phyloP scores from a whole-genome alignment of 768 basidiomycete genomes.

The Suillus lakei region DNA sequence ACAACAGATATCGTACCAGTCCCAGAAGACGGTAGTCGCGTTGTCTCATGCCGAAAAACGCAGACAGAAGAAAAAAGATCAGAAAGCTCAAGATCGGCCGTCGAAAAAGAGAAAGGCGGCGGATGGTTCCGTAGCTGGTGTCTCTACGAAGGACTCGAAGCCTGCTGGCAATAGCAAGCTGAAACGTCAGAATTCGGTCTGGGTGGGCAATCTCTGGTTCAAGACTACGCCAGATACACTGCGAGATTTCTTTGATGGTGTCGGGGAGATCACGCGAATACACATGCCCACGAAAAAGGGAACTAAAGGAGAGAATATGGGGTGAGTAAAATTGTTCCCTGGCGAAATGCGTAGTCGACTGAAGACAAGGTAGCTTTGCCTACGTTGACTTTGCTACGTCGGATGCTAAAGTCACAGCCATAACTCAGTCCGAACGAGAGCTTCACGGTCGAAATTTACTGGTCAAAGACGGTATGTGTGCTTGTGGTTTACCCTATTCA shows the following conservation, averaged over 20 bases:
- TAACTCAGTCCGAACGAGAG: slow-evolving; percentile 79
- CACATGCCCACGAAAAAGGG: slow-evolving; percentile 85
- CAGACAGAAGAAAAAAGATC: slow-evolving; percentile 55
- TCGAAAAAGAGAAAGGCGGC: slow-evolving; percentile 54
- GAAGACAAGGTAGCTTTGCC: slow-evolving; percentile 70
- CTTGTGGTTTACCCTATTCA: slow-evolving; percentile 8
- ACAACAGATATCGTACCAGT: slow-evolving; percentile 15
- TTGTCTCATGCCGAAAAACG: slow-evolving; percentile 80
- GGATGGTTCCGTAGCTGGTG: slow-evolving; percentile 16
- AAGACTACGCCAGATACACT: slow-evolving; percentile 83
- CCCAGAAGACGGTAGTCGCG: slow-evolving; percentile 46
- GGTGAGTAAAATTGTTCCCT: slow-evolving; percentile 52
- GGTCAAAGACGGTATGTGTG: slow-evolving; percentile 84
- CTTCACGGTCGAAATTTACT: slow-evolving; percentile 86
- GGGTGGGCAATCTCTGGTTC: slow-evolving; percentile 95
- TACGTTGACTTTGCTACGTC: slow-evolving; percentile 91
- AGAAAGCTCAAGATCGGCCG: slow-evolving; percentile 27
- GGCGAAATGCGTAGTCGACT: neutral
- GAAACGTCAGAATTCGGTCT: slow-evolving; percentile 85
- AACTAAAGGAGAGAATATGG: slow-evolving; percentile 71
- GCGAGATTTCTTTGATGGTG: slow-evolving; percentile 68
- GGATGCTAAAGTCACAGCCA: slow-evolving; percentile 76
- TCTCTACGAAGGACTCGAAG: slow-evolving; percentile 12
- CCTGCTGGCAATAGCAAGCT: slow-evolving; percentile 26
- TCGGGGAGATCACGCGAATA: slow-evolving; percentile 77